Percentiles rank a stretch among this genome's conserved stretches.
These are phyloP conservation scores for Megacollybia marginata DNA, from an alignment of 768 basidiomycete genomes.

Conservation along the genomic window DNA sequence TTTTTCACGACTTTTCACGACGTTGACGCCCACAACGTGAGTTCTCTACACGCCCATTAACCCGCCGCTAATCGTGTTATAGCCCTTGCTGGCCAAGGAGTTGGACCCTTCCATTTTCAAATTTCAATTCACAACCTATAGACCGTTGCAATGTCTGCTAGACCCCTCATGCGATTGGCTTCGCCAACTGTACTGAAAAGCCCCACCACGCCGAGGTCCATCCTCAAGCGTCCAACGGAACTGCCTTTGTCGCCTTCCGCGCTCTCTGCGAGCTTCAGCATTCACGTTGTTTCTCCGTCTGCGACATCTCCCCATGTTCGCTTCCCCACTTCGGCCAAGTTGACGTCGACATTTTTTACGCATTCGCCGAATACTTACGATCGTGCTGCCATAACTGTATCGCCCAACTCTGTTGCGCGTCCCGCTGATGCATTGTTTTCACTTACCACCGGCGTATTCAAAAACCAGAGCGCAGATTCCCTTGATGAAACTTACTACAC, in stretches of 20 bases:
- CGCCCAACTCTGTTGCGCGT: slow-evolving; percentile 46
- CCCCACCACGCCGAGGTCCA: slow-evolving; percentile 20
- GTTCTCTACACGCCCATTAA: not conserved
- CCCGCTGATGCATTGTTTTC: slow-evolving; percentile 47
- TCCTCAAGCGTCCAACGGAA: slow-evolving; percentile 29
- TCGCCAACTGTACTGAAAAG: not conserved
- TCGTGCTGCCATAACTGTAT: slow-evolving; percentile 53
- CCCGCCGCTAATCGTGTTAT: not conserved
- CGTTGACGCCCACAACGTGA: not conserved
- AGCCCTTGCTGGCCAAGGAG: not conserved
- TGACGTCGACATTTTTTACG: slow-evolving; percentile 48
- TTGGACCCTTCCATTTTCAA: not conserved
- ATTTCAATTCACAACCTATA: not conserved
- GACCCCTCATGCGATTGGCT: not conserved
- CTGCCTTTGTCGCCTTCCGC: slow-evolving; percentile 19
- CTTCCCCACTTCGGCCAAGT: slow-evolving; percentile 55
- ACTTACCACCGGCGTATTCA: slow-evolving; percentile 11
- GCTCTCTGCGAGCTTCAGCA: slow-evolving; percentile 6
- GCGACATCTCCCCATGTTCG: slow-evolving; percentile 39
- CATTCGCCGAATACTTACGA: slow-evolving; percentile 58
- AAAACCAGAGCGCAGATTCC: not conserved
- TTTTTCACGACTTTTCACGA: not conserved
- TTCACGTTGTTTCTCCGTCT: not conserved
- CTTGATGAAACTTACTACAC: slow-evolving; percentile 1
- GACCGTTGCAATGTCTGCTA: not conserved